Percentiles rank a stretch among this genome's conserved stretches.
Conservation (phyloP, 2,329 filamentous ascomycete species). For the Pleurostoma richardsiae region DNA sequence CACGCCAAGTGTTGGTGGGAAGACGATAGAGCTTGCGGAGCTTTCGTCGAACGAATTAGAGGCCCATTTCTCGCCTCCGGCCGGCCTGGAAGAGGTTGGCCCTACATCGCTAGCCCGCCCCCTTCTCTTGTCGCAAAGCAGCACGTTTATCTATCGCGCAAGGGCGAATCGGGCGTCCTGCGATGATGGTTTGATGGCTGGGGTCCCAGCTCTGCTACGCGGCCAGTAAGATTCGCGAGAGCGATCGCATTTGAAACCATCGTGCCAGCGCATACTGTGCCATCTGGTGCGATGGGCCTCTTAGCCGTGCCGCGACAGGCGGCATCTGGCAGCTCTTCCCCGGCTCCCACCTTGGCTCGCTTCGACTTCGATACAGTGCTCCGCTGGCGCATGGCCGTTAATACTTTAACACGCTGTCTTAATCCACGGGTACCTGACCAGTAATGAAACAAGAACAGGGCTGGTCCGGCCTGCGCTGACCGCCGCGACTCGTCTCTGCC, state of each 20-base stretch:
- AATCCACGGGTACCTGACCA: conserved; percentile 7
- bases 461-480: neutral
- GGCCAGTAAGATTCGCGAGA: neutral
- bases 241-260: conserved; percentile 5
- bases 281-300: neutral
- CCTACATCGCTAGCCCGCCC: neutral
- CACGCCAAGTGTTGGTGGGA: no score
- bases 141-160: neutral
- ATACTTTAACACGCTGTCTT: conserved; percentile 1
- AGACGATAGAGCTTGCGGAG: neutral
- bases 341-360: neutral
- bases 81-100: neutral
- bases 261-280: conserved; percentile 3
- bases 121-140: no score
- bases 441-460: conserved; percentile 1
- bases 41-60: neutral
- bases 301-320: neutral
- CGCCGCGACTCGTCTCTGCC: neutral
- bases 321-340: neutral
- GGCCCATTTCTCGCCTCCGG: neutral
- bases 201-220: no score
- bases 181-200: neutral
- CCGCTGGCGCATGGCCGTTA: neutral
- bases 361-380: neutral
- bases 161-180: neutral